Base-by-base conservation (phyloP, 345 rosid genomes). In the Viola odorata region DNA sequence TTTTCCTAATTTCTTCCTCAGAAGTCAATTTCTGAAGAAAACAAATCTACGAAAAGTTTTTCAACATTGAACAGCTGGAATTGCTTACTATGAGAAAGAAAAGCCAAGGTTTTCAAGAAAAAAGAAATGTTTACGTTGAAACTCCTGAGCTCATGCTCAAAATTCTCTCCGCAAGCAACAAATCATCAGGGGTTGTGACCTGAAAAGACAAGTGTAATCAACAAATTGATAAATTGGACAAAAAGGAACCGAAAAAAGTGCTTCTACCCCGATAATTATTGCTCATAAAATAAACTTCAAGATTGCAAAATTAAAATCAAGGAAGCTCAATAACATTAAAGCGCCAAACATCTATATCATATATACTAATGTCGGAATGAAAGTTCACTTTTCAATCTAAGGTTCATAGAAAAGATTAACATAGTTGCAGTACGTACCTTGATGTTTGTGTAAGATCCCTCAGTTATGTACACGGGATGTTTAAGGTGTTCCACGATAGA, bases 101-200 rank as follows among this genome's bases (percentile, higher is more conserved):
- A 23, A 32, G n/a, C 32, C 32, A 23, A 23, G 32, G 2, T 23
- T 23, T 23, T 23, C 32, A 23, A 23, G 32, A 48, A 41, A 6
- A 41, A 50, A 6, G 50, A 50, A 10, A 12, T 5, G 12, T 40
- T 61, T 58, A 54, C 52, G 62, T 49, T 16, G 59, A 45, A 50
- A 45, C 23, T 62, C 68, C 58, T 12, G 58, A 61, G 58, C 17
- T 73, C 75, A 65, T 58, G 62, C 69, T 76, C 74, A 92, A 69
- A 61, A 91, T 87, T 69, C 92, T 86, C 82, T 91, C 98, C 0
- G 96, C 95, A 37, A 86, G 84, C 70, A 86, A 72, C 74, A 91
- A 63, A 78, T 91, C 98, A 75, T 91, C 96, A 0, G 98, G 96
- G 40, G 96, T 91, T 36, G 98, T 91, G 58, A 91, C 92, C 96